Percentiles rank a stretch among this genome's conserved stretches.
Conservation (phyloP, 768 basidiomycete genomes). For the Mycena olivaceomarginata region DNA sequence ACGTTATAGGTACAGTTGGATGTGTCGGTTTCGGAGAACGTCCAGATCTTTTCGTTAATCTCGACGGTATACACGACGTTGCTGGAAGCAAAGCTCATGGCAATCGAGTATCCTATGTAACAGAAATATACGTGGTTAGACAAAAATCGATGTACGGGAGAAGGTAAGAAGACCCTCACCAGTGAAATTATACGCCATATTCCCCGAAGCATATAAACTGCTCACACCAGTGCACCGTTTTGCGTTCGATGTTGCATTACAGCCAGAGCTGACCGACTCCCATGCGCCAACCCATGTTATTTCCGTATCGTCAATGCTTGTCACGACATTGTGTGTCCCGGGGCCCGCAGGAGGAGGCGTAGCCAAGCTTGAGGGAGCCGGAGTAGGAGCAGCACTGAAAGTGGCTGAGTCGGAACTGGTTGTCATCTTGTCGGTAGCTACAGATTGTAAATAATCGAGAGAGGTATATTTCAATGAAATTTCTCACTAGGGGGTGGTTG, state of each 20-base stretch:
- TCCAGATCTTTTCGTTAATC: conserved; percentile 7
- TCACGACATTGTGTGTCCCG: conserved; percentile 9
- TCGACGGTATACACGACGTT: not conserved
- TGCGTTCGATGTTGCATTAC: conserved; percentile 9
- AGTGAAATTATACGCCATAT: conserved; percentile 7
- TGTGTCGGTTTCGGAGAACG: conserved; percentile 1
- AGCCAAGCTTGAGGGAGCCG: conserved; percentile 8
- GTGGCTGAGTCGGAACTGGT: conserved; percentile 8
- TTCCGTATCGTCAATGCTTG: conserved; percentile 7
- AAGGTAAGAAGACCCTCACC: conserved; percentile 9
- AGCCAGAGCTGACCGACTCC: conserved; percentile 8
- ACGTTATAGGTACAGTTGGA: conserved; percentile 7
- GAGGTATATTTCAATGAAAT: conserved; percentile 3
- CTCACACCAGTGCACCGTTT: conserved; percentile 9
- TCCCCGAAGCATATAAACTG: conserved; percentile 2
- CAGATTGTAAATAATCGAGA: conserved; percentile 10
- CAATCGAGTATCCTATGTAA: conserved; percentile 3
- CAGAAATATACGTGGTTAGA: conserved; percentile 2
- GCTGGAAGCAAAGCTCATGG: conserved; percentile 6
- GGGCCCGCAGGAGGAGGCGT: conserved; percentile 4
- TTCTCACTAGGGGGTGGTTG: conserved; percentile 2
- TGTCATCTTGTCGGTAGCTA: conserved; percentile 7
- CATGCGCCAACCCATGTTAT: conserved; percentile 6
- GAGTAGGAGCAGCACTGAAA: conserved; percentile 7
- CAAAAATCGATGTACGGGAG: conserved; percentile 5